Evolutionary conservation across 352 stramenopile species (phyloP).

Genomic region (Pythium sukuiense): DNA sequence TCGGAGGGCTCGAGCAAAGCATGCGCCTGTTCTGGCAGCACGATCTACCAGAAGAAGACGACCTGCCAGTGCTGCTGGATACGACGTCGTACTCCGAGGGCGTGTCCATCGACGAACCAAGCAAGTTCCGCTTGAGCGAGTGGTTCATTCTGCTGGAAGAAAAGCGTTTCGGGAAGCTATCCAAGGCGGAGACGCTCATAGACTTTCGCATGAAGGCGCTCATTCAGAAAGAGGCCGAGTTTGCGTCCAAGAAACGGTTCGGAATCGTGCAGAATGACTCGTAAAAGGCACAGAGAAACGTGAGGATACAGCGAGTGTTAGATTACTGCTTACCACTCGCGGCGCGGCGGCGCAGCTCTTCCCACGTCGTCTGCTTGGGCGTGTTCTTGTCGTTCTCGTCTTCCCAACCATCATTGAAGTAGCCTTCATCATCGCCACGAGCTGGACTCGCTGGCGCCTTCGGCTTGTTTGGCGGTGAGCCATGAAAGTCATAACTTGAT

Average conservation of each 20-base stretch:
- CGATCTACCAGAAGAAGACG: constrained; percentile 55
- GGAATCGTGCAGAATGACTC: constrained; percentile 23
- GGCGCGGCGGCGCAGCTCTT: constrained; percentile 70
- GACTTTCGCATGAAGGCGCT: constrained; percentile 57
- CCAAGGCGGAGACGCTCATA: constrained; percentile 28
- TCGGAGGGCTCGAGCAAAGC: constrained; percentile 65
- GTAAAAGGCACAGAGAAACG: background rate
- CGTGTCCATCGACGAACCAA: constrained; percentile 40
- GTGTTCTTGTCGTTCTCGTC: constrained; percentile 36
- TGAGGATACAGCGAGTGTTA: background rate
- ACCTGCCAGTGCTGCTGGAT: constrained; percentile 58
- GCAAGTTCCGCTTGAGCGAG: constrained; percentile 54
- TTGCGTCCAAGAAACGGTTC: constrained; percentile 52
- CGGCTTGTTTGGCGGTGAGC: background rate
- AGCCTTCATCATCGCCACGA: constrained; percentile 15
- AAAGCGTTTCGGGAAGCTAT: constrained; percentile 40
- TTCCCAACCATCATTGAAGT: constrained; percentile 27
- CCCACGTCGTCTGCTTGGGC: constrained; percentile 64
- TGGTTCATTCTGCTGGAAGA: constrained; percentile 64
- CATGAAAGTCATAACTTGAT: constrained; percentile 28
- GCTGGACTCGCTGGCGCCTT: background rate
- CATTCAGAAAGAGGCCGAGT: constrained; percentile 61
- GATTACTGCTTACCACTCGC: constrained; percentile 40
- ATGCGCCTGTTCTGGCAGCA: constrained; percentile 53
- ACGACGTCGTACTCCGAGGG: constrained; percentile 43